Conservation (phyloP, 2,329 filamentous ascomycete species). For the Coniochaeta ligniaria region DNA sequence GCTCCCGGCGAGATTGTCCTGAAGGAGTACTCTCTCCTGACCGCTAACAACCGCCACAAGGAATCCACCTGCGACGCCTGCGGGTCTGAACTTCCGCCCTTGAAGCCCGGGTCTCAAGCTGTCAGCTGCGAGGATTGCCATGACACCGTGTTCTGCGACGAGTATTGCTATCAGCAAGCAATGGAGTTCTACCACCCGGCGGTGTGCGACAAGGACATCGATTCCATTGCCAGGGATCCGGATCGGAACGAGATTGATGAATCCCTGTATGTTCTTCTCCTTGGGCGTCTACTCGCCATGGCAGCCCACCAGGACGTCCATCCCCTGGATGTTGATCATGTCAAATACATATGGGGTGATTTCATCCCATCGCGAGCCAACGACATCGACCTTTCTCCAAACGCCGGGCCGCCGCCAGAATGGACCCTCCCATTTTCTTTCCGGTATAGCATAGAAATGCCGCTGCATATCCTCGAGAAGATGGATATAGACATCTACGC, state of each 20-base stretch:
- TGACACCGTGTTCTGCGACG: slow-evolving; percentile 60
- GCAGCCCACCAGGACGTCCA: slow-evolving; percentile 52
- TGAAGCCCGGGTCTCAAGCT: slow-evolving; percentile 38
- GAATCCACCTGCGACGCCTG: slow-evolving; percentile 88
- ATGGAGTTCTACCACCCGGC: slow-evolving; percentile 55
- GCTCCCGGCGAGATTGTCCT: slow-evolving; percentile 69
- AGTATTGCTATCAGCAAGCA: slow-evolving; percentile 50
- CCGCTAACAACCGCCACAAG: slow-evolving; percentile 81
- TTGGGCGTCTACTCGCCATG: slow-evolving; percentile 58
- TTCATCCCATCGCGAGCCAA: slow-evolving; percentile 48
- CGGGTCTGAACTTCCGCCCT: slow-evolving; percentile 61
- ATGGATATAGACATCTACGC: slow-evolving; percentile 76
- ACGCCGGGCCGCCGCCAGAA: slow-evolving; percentile 48
- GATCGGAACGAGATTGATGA: slow-evolving; percentile 52
- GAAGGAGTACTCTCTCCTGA: slow-evolving; percentile 76
- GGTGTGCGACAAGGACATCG: slow-evolving; percentile 59
- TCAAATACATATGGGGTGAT: slow-evolving; percentile 65
- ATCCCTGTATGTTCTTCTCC: slow-evolving; percentile 55
- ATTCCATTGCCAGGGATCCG: slow-evolving; percentile 57
- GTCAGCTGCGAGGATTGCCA: slow-evolving; percentile 54
- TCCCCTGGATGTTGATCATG: slow-evolving; percentile 55
- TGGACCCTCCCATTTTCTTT: slow-evolving; percentile 75
- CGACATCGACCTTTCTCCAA: slow-evolving; percentile 45
- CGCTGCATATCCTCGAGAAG: slow-evolving; percentile 72
- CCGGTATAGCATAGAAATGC: slow-evolving; percentile 64